These are phyloP conservation scores for Annulohypoxylon truncatum DNA, from an alignment of 2,329 filamentous ascomycete genomes.

Conservation along the genomic window DNA sequence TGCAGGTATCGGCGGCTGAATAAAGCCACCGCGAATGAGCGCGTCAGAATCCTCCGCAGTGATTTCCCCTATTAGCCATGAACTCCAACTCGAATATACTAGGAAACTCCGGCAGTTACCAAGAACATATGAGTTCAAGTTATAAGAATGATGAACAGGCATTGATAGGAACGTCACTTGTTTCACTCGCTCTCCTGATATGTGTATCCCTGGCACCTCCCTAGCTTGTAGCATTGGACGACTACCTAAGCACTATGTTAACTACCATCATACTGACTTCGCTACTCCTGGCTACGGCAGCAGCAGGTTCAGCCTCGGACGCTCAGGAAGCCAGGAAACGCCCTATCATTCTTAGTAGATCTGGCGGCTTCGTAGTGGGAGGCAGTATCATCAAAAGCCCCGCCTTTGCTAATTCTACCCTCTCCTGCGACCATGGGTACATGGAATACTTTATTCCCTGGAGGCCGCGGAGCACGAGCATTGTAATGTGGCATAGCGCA, in stretches of 20 bases:
- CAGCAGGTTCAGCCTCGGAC: background rate
- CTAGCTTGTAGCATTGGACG: background rate
- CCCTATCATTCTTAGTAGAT: constrained; percentile 46
- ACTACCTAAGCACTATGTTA: constrained; percentile 8
- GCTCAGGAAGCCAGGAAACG: constrained; percentile 14
- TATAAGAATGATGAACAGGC: background rate
- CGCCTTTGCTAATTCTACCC: constrained; percentile 46
- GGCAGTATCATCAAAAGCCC: constrained; percentile 50
- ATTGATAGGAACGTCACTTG: background rate
- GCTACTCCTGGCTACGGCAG: background rate
- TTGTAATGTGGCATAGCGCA: constrained; percentile 55
- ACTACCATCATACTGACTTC: background rate
- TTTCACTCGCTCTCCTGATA: background rate
- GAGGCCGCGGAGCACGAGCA: constrained; percentile 48
- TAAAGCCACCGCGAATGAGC: background rate
- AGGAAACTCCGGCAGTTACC: constrained; percentile 24
- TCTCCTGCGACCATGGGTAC: constrained; percentile 55
- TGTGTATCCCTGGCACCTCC: background rate
- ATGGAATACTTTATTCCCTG: constrained; percentile 55
- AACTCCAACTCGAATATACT: constrained; percentile 9
- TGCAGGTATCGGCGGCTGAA: constrained; percentile 20
- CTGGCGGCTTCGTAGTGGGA: constrained; percentile 52
- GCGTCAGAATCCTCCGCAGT: background rate
- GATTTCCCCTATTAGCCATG: constrained; percentile 12
- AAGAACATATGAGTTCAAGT: background rate